Conservation (phyloP, 1,139 yeast genomes). For the Candida labiduridarum region DNA sequence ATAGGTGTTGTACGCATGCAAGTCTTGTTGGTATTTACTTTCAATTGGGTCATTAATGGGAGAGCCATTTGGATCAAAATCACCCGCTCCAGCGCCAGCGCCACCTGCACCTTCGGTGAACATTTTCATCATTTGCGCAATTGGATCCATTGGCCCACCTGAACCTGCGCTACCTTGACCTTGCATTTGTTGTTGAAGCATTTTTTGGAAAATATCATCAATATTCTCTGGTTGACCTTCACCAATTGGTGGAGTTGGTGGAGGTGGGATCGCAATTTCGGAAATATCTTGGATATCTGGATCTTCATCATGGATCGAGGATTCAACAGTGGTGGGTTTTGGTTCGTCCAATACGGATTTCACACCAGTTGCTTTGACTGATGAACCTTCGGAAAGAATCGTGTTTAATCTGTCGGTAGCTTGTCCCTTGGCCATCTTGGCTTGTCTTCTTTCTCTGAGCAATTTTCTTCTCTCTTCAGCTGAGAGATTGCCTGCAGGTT, state of each 20-base stretch:
- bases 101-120: conserved; percentile 17
- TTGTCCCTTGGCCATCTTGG: conserved; percentile 63
- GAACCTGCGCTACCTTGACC: conserved; percentile 14
- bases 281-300: conserved; percentile 34
- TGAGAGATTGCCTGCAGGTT: conserved; percentile 31
- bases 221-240: conserved; percentile 22
- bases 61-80: not conserved
- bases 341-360: conserved; percentile 39
- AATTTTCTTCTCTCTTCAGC: conserved; percentile 67
- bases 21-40: conserved; percentile 31
- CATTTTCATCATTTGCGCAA: conserved; percentile 37
- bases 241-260: conserved; percentile 15
- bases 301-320: conserved; percentile 27
- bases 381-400: conserved; percentile 44
- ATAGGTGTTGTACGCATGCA: conserved; percentile 34
- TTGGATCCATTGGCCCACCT: conserved; percentile 22
- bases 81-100: conserved; percentile 9
- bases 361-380: conserved; percentile 33
- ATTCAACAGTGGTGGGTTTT: conserved; percentile 5
- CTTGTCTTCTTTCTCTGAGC: conserved; percentile 69
- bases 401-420: conserved; percentile 58
- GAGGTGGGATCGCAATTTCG: conserved; percentile 10
- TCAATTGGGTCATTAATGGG: conserved; percentile 21
- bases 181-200: conserved; percentile 22
- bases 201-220: conserved; percentile 38